Percentiles rank a stretch among this genome's conserved stretches.
Evolutionary conservation across 441 rosid species (phyloP).

Genomic region (Erysimum pusillum): DNA sequence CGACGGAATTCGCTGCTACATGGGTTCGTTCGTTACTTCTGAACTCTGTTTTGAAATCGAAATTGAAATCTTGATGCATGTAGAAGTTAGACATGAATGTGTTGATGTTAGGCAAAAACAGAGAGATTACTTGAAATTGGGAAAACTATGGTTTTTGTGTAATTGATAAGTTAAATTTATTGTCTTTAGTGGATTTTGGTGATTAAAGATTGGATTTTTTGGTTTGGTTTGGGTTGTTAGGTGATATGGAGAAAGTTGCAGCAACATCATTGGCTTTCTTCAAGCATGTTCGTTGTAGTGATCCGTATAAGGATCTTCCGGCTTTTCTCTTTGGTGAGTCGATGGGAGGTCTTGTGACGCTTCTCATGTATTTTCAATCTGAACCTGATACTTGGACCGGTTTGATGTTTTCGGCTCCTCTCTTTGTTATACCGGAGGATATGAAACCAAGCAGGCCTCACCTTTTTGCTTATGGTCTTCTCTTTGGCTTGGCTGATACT

Average conservation of each 20-base stretch:
- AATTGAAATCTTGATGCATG: background rate
- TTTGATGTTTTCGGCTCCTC: constrained; percentile 91
- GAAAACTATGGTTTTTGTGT: constrained; percentile 3
- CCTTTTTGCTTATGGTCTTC: constrained; percentile 76
- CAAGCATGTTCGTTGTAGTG: constrained; percentile 72
- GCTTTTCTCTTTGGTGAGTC: constrained; percentile 93
- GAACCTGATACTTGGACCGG: constrained; percentile 86
- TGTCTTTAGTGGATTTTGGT: constrained; percentile 16
- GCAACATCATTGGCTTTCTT: constrained; percentile 82
- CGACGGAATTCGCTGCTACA: constrained; percentile 86
- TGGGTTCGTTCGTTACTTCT: constrained; percentile 56
- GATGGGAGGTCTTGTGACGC: constrained; percentile 86
- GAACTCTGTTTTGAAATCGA: background rate
- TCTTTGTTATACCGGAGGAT: constrained; percentile 83
- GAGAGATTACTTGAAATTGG: background rate
- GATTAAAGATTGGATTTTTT: background rate
- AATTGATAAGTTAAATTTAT: background rate
- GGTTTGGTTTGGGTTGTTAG: constrained; percentile 39
- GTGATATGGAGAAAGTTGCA: constrained; percentile 84
- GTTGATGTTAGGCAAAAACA: background rate
- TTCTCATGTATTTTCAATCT: constrained; percentile 91
- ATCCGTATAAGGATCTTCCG: constrained; percentile 71
- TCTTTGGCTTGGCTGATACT: constrained; percentile 87
- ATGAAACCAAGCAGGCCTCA: constrained; percentile 83
- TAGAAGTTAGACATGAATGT: background rate